Evolutionary conservation across 495 filamentous ascomycete species (phyloP), one percentile per base, ranked within the genome.

Genomic region (Penicillium crystallinum): DNA sequence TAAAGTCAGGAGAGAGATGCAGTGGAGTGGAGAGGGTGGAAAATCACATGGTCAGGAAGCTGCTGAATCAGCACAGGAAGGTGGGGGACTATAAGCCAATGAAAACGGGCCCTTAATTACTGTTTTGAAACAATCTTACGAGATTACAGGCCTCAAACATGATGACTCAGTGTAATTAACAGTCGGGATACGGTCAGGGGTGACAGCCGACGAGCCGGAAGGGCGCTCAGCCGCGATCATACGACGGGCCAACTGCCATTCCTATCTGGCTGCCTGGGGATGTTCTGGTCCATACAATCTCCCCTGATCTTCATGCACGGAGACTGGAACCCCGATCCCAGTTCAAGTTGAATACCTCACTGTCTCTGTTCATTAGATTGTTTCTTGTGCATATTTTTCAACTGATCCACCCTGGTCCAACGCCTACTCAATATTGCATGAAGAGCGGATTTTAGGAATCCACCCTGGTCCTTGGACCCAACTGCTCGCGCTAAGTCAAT

Each of bases 201-300:
- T 36, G 52, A 31, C 46, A 30, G 50, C 59, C 59, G 61, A 61
- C 39, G 54, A 62, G 62, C 59, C 70, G 70, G 70, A 71, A 71
- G 52, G 49, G 61, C 60, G 54, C 52, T 38, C 47, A 62, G 63
- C 70, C 70, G 70, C 62, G 69, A 73, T 73, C 70, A 73, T 73
- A 71, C 70, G 67, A 73, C 68, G 43, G 36, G n/a, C n/a, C n/a
- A 33, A 40, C 29, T 49, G 29, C 17, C 38, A 36, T 31, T 41
- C 37, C 37, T 19, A 40, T 47, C 27, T n/a, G 46, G 23, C 46
- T 48, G 46, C 42, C 29, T 45, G 12, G 3, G 40, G 9, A 29
- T 23, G 10, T 35, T 17, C n/a, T 17, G 14, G 21, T 12, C 40
- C 21, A 46, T 31, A 42, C 25, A 33, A 22, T n/a, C 21, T 35